Base-by-base conservation (phyloP, 345 rosid genomes). In the Litchi chinensis region DNA sequence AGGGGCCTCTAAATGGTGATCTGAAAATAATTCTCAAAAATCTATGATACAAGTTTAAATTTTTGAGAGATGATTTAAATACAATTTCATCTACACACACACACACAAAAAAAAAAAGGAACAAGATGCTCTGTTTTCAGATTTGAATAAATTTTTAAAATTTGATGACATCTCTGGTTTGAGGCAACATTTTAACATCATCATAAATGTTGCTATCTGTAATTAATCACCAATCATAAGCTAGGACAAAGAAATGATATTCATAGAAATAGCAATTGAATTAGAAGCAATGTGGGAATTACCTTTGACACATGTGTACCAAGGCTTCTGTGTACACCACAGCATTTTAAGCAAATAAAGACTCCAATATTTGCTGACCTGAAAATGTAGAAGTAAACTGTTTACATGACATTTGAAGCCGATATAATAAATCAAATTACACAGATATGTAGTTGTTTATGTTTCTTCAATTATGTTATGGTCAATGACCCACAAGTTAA, bases 331-430 rank as follows among this genome's bases (percentile, higher is more conserved):
- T 96, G 99, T 70, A 93, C 97, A 68, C 98, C 95, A 56, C 98
- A 93, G 78, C 99, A 96, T 88, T 96, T 96, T 85, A 96, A 86
- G 89, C 99, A 96, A 77, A 96, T 79, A 79, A 96, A 96, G 68
- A 96, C 99, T 78, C 99, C 99, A 67, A 96, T 94, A 81, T 96
- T 96, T 68, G 94, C 94, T 43, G 99, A 96, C 89, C 99, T 96
- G 97, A 71, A 90, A 72, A 77, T 54, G 76, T 78, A 79, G 70
- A 59, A 63, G 22, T 56, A 74, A 83, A 79, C 50, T 57, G 59
- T 67, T 66, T 71, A 59, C 70, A 63, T 37, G 44, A 21, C 19
- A 37, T 54, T 52, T 71, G 65, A 46, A 19, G 26, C 60, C 18
- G 52, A 57, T 54, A 18, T 16, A 26, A 11, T 8, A 48, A 12